Evolutionary conservation across 1,139 yeast genomes (phyloP).

Genomic region (Hansenula lynferdii): DNA sequence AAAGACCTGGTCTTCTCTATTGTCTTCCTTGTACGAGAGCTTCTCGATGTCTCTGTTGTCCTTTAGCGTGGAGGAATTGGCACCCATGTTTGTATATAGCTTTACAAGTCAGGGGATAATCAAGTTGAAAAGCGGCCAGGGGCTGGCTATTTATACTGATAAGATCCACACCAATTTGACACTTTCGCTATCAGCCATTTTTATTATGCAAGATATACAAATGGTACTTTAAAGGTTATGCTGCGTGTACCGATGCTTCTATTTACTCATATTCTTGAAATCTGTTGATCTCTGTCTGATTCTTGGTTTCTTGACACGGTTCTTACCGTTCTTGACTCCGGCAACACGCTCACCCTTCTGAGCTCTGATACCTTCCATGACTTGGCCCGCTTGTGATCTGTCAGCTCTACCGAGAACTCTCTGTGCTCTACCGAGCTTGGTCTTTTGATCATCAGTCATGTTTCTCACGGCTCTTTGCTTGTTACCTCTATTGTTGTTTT

Average conservation of each 20-base stretch:
- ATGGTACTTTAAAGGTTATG: too few species aligned
- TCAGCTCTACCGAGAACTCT: conserved; percentile 71
- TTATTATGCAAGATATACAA: too few species aligned
- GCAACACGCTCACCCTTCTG: conserved; percentile 55
- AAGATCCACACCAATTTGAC: too few species aligned
- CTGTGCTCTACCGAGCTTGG: conserved; percentile 77
- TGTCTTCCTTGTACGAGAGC: conserved; percentile 4
- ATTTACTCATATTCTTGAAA: conserved; percentile 20
- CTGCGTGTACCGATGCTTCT: too few species aligned
- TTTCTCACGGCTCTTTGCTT: conserved; percentile 17
- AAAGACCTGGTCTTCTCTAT: neutral
- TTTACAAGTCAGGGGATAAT: too few species aligned
- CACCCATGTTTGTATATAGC: conserved; percentile 9
- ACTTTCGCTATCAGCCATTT: too few species aligned
- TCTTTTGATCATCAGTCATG: conserved; percentile 61
- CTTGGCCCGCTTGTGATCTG: conserved; percentile 56
- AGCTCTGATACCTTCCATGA: conserved; percentile 81
- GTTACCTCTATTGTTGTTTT: conserved; percentile 11
- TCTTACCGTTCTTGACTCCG: conserved; percentile 52
- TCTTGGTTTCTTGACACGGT: conserved; percentile 55
- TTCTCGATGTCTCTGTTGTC: conserved; percentile 9
- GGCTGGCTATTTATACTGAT: too few species aligned
- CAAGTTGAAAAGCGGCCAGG: too few species aligned
- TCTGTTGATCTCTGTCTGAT: conserved; percentile 23
- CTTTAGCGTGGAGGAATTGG: conserved; percentile 4